Base-by-base conservation (phyloP, 129 eudicot genomes). In the Pulicaria dysenterica region DNA sequence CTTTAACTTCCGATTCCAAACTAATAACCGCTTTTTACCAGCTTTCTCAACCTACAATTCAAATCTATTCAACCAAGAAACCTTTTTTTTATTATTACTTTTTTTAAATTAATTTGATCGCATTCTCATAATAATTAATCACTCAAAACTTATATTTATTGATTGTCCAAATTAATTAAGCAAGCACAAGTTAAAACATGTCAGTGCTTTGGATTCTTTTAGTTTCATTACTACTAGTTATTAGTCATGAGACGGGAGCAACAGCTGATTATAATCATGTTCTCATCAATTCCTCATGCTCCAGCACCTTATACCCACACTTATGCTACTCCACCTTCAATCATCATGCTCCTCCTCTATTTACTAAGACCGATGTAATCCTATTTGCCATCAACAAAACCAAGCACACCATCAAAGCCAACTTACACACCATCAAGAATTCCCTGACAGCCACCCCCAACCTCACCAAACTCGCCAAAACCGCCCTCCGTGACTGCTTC, bases 401-500 rank as follows among this genome's bases (percentile, higher is more conserved):
- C 1, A 69, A 53, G 6, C 19, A 47, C 0, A 74, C 79, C 42
- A 88, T 83, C 34, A 57, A 87, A 66, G 77, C 75, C 47, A 89
- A 89, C 79, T 55, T 73, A 45, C 43, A 47, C 63, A 64, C 80
- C 51, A 82, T 92, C 11, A 63, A 78, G 72, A 78, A 82, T 63
- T 75, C 67, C 54, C 78, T 69, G 50, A 67, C 58, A 5, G 19
- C 46, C 45, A n/a, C 58, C 7, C 19, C 75, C 6, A 69, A 64
- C 7, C 76, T 84, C 36, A 78, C 93, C 8, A 48, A 60, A 48
- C 91, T 86, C 0, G 85, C 80, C 77, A 87, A 72, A 72, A 66
- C 34, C 9, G 95, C 98, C 5, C 81, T 89, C 44, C 54, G 82
- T 39, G 98, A 92, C 61, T 92, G 98, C 71, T 74, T 85, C 8